Evolutionary conservation across 495 filamentous ascomycete genomes (phyloP).

Genomic region (Entonaema liquescens): DNA sequence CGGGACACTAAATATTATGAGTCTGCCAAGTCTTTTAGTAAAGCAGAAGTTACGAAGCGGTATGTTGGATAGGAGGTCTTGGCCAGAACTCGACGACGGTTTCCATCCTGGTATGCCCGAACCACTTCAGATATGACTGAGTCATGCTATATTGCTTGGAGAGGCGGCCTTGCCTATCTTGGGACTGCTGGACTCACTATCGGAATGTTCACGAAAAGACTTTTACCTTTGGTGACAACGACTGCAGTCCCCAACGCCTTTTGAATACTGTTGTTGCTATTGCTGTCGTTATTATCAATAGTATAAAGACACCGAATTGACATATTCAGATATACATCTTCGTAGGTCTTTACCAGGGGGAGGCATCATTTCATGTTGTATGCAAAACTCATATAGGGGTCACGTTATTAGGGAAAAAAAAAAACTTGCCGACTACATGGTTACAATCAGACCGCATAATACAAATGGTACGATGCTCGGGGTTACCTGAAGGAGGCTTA

Average conservation of each 20-base stretch:
- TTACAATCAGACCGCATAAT: background rate
- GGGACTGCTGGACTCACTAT: background rate
- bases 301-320: background rate
- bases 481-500: slow-evolving; percentile 1
- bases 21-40: background rate
- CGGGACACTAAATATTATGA: too few relatives aligned
- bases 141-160: background rate
- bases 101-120: background rate
- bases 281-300: background rate
- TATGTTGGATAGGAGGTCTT: background rate
- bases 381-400: slow-evolving; percentile 1
- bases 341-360: background rate
- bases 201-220: background rate
- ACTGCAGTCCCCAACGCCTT: background rate
- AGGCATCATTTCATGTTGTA: background rate
- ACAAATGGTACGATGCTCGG: background rate
- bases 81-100: background rate
- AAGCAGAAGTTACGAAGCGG: background rate
- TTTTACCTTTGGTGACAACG: background rate
- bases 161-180: background rate
- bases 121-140: background rate
- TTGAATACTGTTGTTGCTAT: background rate
- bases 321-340: background rate
- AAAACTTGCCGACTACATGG: background rate
- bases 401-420: background rate